Evolutionary conservation across 202 grass and related monocot genomes (phyloP).

Genomic region (Eragrostis tef): DNA sequence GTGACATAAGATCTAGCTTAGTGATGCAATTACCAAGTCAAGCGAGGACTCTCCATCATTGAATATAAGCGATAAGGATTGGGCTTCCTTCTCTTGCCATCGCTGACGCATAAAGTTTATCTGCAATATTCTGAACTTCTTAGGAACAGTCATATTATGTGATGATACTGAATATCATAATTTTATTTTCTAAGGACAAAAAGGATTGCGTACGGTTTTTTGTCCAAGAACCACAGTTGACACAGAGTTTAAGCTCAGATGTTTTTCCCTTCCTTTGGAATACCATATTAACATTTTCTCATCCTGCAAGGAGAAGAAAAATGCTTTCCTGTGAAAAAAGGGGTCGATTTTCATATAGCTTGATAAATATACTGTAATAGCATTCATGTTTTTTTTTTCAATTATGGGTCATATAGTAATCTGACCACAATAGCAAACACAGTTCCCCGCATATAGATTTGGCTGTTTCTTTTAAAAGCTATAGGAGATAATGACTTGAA

Average conservation of each 20-base stretch:
- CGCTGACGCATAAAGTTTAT: conserved; percentile 75
- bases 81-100: conserved; percentile 72
- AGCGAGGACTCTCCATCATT: conserved; percentile 72
- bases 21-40: conserved; percentile 72
- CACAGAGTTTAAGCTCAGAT: not conserved
- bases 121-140: conserved; percentile 54
- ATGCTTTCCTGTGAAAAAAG: not conserved
- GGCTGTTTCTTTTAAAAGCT: not conserved
- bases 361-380: conserved; percentile 11
- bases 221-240: not conserved
- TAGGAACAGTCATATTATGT: conserved; percentile 28
- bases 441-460: not conserved
- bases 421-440: conserved; percentile 26
- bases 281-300: conserved; percentile 6
- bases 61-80: conserved; percentile 86
- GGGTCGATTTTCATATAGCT: conserved; percentile 8
- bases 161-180: not conserved
- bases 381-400: not conserved
- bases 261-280: conserved; percentile 7
- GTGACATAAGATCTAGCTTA: conserved; percentile 30
- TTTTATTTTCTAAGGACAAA: conserved; percentile 26
- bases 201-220: conserved; percentile 48
- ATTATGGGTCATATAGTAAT: conserved; percentile 22
- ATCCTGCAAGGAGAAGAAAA: not conserved
- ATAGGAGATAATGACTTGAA: not conserved